Percentiles rank a stretch among this genome's conserved stretches.
Conservation (phyloP, 768 basidiomycete species). For the Gymnopilus junonius region DNA sequence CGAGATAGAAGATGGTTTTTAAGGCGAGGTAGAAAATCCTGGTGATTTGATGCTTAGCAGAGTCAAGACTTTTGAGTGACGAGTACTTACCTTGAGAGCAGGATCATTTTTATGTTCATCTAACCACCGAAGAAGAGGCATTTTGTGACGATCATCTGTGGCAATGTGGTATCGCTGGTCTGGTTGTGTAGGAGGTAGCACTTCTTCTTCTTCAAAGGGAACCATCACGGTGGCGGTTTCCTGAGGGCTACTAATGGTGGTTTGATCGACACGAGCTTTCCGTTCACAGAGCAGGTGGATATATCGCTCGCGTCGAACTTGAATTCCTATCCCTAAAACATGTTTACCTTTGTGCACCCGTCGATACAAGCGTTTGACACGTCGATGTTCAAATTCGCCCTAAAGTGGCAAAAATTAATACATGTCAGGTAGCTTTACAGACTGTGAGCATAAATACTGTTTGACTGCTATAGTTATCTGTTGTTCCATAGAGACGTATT, state of each 20-base stretch:
- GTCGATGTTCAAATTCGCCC: conserved; percentile 15
- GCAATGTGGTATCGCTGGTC: conserved; percentile 14
- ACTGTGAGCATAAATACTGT: not conserved
- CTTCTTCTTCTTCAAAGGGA: not conserved
- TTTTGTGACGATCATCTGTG: not conserved
- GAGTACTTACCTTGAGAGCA: conserved; percentile 26
- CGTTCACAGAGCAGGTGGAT: not conserved
- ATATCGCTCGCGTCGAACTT: not conserved
- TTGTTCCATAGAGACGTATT: conserved; percentile 16
- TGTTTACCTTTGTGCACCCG: conserved; percentile 1
- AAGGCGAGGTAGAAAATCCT: conserved; percentile 35
- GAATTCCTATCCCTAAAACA: not conserved
- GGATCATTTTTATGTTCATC: conserved; percentile 23
- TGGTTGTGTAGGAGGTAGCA: conserved; percentile 3
- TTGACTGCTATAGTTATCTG: too few species aligned
- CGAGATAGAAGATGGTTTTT: conserved; percentile 33
- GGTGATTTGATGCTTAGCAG: not conserved
- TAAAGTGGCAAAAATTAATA: conserved; percentile 5
- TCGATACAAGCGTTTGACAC: conserved; percentile 13
- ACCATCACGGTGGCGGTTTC: too few species aligned
- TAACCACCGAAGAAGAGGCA: conserved; percentile 11
- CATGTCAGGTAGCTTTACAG: not conserved
- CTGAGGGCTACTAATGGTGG: too few species aligned
- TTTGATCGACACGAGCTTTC: not conserved
- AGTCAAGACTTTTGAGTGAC: not conserved